Evolutionary conservation across 306 rosid genomes (phyloP), one percentile per base, ranked within the genome.

Genomic region (Rubus parviflorus): DNA sequence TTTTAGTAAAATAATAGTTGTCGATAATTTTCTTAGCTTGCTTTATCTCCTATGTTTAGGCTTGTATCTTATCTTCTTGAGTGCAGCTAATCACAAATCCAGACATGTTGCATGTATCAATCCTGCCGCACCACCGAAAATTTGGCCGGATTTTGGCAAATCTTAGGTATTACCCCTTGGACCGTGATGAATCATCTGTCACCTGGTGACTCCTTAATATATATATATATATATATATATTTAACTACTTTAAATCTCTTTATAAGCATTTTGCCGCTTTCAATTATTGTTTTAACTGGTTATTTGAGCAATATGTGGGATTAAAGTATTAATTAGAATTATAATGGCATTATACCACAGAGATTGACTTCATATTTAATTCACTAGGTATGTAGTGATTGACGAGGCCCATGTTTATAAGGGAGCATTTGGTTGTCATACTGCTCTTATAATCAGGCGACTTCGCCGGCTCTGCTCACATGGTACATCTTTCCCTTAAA

Each of bases 381-480:
- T 70, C 48, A 68, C 79, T 71, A 95, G 97, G 85, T 92, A 90
- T 89, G 84, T 95, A 73, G 92, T 90, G 80, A 82, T 92, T 73
- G 98, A 95, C 78, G 97, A 95, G 88, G 89, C 97, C 64, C 98
- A 95, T 81, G 83, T 87, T 38, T 95, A 90, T 83, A 92, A 92
- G 90, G 98, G 98, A 76, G 97, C 97, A 76, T 90, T 95, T 86
- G 97, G 98, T 81, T 87, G 97, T 77, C 98, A 92, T 81, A 95
- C 97, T 68, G 96, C 97, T 74, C 85, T 92, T 70, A 88, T 89
- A 77, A 69, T 90, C 66, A 81, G 98, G 87, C 87, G 98, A 86
- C 92, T 95, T 74, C 83, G 77, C 72, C 86, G 97, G 77, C 92
- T 90, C 67, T 95, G 98, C 81, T 85, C 90, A 41, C 88, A 92